A percentile compares a stretch with the other conserved stretches of the same genome.
Conservation (phyloP, 495 filamentous ascomycete genomes). For the Parathielavia hyrcaniae region DNA sequence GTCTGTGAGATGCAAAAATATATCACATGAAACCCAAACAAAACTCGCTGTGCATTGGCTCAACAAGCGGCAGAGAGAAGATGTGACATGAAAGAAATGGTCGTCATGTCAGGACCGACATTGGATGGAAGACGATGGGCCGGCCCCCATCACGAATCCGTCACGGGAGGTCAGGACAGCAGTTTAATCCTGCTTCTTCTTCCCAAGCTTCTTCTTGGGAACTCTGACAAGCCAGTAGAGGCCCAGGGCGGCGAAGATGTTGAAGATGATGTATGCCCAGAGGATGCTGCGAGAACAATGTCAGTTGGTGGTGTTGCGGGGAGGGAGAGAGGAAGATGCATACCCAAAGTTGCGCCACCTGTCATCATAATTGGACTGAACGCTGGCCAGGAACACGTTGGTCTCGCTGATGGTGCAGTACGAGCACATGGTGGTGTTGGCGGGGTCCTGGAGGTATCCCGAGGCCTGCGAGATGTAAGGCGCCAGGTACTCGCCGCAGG, state of each 20-base stretch:
- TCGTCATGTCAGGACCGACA: constrained; percentile 10
- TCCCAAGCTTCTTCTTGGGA: constrained; percentile 53
- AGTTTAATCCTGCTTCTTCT: constrained; percentile 28
- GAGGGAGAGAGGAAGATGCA: constrained; percentile 9
- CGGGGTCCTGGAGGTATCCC: constrained; percentile 51
- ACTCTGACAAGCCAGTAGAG: constrained; percentile 78
- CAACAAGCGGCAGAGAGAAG: not conserved
- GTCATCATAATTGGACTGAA: constrained; percentile 49
- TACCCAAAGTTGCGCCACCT: constrained; percentile 66
- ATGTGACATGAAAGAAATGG: not conserved
- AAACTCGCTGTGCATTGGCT: not conserved
- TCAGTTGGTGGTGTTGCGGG: constrained; percentile 20
- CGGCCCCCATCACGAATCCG: not conserved
- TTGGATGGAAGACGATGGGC: not conserved
- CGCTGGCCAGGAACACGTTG: constrained; percentile 52
- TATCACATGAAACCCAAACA: not conserved
- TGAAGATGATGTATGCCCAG: constrained; percentile 71
- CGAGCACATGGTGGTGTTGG: constrained; percentile 49
- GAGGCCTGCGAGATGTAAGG: constrained; percentile 42
- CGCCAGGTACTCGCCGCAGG: constrained; percentile 53
- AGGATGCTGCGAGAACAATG: constrained; percentile 36
- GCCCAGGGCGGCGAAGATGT: constrained; percentile 61
- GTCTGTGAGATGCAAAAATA: not conserved
- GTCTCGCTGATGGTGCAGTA: constrained; percentile 57
- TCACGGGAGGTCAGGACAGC: not conserved